Conservation (phyloP, 106 monocot genomes). For the Acanthochlamys bracteata region DNA sequence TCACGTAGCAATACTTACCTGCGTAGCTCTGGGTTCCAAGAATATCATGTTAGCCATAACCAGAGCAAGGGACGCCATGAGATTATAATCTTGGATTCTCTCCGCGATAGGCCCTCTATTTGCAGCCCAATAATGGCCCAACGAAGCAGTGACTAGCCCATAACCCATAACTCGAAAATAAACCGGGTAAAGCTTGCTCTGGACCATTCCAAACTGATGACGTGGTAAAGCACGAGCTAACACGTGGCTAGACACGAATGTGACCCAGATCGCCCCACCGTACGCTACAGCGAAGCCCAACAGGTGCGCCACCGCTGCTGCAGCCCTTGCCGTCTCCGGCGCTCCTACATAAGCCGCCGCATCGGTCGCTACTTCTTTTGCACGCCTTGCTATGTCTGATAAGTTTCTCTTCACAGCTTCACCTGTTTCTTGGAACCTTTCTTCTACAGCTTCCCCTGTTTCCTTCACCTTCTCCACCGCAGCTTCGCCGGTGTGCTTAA, state of each 20-base stretch:
- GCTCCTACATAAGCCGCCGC: slow-evolving; percentile 15
- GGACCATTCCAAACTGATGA: slow-evolving; percentile 79
- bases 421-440: neutral
- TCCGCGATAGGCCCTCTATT: slow-evolving; percentile 10
- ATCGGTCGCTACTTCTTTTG: slow-evolving; percentile 27
- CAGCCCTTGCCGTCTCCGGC: slow-evolving; percentile 10
- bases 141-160: slow-evolving; percentile 17
- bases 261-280: slow-evolving; percentile 73
- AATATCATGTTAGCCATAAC: slow-evolving; percentile 49
- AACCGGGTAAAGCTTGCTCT: slow-evolving; percentile 77
- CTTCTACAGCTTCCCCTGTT: neutral
- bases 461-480: slow-evolving; percentile 11
- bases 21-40: slow-evolving; percentile 74
- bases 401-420: slow-evolving; percentile 17
- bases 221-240: slow-evolving; percentile 44
- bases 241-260: slow-evolving; percentile 76
- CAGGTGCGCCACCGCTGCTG: slow-evolving; percentile 31
- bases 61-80: slow-evolving; percentile 34
- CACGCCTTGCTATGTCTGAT: slow-evolving; percentile 30
- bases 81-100: slow-evolving; percentile 36
- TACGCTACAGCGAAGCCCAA: slow-evolving; percentile 52
- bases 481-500: neutral
- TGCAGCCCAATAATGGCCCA: slow-evolving; percentile 27
- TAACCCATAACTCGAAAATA: slow-evolving; percentile 57
- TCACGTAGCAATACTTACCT: slow-evolving; percentile 16